phyloP scores from a whole-genome alignment of 176 grass and related monocot genomes.

The Carex scoparia region DNA sequence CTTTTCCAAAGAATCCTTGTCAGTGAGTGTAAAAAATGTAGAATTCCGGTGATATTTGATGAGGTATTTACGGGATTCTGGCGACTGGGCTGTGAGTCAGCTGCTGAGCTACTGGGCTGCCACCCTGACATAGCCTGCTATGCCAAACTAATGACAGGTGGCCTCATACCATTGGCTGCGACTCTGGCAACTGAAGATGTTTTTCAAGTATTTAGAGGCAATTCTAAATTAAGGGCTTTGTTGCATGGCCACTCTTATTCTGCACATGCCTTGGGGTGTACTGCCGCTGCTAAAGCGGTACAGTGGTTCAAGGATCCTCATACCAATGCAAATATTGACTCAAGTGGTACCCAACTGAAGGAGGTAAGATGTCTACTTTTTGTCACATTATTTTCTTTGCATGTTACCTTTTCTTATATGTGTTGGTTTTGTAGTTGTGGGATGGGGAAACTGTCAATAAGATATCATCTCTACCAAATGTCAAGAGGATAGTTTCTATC shows the following conservation, averaged over 20 bases:
- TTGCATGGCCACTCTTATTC: constrained; percentile 94
- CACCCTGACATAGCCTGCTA: constrained; percentile 85
- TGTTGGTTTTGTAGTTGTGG: constrained; percentile 65
- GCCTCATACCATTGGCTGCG: constrained; percentile 70
- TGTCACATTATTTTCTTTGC: constrained; percentile 8
- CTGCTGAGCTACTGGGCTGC: constrained; percentile 74
- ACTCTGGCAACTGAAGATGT: constrained; percentile 73
- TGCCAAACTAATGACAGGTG: constrained; percentile 94
- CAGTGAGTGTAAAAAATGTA: constrained; percentile 46
- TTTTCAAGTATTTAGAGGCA: constrained; percentile 76
- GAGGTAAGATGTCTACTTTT: constrained; percentile 39
- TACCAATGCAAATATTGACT: constrained; percentile 71
- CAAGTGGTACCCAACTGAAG: constrained; percentile 47
- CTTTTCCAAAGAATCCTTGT: constrained; percentile 84
- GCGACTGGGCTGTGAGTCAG: constrained; percentile 82
- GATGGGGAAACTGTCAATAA: constrained; percentile 50
- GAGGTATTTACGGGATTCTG: constrained; percentile 93
- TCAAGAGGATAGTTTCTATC: constrained; percentile 65
- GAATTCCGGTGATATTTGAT: constrained; percentile 95
- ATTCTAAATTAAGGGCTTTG: constrained; percentile 91
- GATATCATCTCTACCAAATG: constrained; percentile 54
- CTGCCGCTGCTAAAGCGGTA: constrained; percentile 72
- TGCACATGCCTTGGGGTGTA: constrained; percentile 83
- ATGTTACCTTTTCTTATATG: neutral
- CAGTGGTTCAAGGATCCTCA: constrained; percentile 76